phyloP scores from a whole-genome alignment of 768 basidiomycete genomes.

The Amanita inopinata region DNA sequence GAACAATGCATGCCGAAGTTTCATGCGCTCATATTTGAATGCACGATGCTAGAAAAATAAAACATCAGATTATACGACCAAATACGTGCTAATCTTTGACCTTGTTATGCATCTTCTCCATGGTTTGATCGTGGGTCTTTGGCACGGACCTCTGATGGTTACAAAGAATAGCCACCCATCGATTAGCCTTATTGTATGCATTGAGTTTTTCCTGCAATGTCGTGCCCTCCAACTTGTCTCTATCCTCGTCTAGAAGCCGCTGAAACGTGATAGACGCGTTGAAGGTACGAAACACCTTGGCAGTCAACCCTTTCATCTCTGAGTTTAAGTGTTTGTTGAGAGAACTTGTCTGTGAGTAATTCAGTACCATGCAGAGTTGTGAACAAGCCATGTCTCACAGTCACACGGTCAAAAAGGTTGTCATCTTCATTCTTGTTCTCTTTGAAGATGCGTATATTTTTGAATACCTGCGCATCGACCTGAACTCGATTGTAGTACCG shows the following conservation, averaged over 20 bases:
- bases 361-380: constrained; percentile 13
- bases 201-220: constrained; percentile 94
- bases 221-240: constrained; percentile 35
- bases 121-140: constrained; percentile 87
- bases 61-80: constrained; percentile 8
- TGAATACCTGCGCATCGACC: constrained; percentile 91
- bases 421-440: constrained; percentile 84
- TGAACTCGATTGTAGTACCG: constrained; percentile 89
- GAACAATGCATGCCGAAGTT: constrained; percentile 84
- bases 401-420: constrained; percentile 90
- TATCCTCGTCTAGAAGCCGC: constrained; percentile 67
- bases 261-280: constrained; percentile 98
- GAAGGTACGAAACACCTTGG: constrained; percentile 99
- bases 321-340: constrained; percentile 88
- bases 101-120: constrained; percentile 91
- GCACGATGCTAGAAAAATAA: constrained; percentile 56
- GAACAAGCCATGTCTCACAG: constrained; percentile 41
- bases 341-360: constrained; percentile 49
- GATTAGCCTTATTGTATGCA: constrained; percentile 95
- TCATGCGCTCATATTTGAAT: constrained; percentile 96
- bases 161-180: constrained; percentile 94
- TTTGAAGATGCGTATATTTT: constrained; percentile 97
- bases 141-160: constrained; percentile 96
- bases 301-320: constrained; percentile 97
- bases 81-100: constrained; percentile 28